These are phyloP conservation scores for Forsythia suspensa DNA, from an alignment of 257 asterid genomes.

Conservation along the genomic window DNA sequence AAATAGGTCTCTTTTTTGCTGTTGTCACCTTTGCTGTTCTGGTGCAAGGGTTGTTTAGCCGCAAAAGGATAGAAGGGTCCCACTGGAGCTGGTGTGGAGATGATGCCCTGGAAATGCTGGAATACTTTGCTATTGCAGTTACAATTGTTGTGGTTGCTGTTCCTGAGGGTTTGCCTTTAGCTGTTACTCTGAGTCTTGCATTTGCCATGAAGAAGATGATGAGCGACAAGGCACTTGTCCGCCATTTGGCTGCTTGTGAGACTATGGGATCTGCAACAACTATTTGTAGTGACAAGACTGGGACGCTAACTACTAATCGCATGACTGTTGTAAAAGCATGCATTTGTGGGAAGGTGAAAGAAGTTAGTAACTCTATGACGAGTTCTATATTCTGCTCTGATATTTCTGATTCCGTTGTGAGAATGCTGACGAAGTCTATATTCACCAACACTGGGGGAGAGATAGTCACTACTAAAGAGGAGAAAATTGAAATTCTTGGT, in stretches of 20 bases:
- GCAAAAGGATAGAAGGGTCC: conserved; percentile 53
- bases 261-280: conserved; percentile 97
- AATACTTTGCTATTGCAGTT: conserved; percentile 90
- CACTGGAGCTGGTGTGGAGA: conserved; percentile 72
- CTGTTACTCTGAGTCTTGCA: conserved; percentile 91
- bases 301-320: conserved; percentile 85
- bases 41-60: conserved; percentile 67
- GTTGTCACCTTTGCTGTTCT: conserved; percentile 80
- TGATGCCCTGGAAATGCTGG: conserved; percentile 79
- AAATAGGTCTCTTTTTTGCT: conserved; percentile 85
- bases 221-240: conserved; percentile 93
- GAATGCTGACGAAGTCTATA: conserved; percentile 58
- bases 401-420: conserved; percentile 49
- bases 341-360: conserved; percentile 52
- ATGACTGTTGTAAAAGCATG: conserved; percentile 85
- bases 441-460: conserved; percentile 89
- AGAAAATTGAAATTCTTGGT: conserved; percentile 70
- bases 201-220: conserved; percentile 98
- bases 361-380: conserved; percentile 39
- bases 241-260: conserved; percentile 92
- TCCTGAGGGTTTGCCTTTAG: conserved; percentile 93
- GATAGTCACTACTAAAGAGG: conserved; percentile 53
- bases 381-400: conserved; percentile 49
- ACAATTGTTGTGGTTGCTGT: conserved; percentile 96
- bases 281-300: conserved; percentile 94